Percentiles rank a stretch among this genome's conserved stretches.
Evolutionary conservation across 2,329 filamentous ascomycete species (phyloP).

Genomic region (Parastagonospora avenae): DNA sequence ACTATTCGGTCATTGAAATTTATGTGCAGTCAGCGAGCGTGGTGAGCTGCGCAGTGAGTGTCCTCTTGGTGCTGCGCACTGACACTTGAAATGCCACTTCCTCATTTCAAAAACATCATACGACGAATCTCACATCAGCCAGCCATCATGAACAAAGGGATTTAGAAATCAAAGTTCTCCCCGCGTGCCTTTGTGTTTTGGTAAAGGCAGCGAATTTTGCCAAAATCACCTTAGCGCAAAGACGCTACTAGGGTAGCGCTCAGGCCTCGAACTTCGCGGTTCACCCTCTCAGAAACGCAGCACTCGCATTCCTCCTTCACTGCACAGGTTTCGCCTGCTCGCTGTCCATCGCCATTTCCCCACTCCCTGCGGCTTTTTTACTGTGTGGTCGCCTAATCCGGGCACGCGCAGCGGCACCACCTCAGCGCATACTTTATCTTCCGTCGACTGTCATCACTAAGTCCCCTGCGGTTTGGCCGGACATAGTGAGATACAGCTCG

Average conservation of each 20-base stretch:
- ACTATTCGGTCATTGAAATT: not conserved
- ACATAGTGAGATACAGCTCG: slow-evolving; percentile 37
- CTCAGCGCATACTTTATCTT: slow-evolving; percentile 20
- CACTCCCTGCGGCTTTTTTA: slow-evolving; percentile 13
- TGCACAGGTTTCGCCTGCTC: slow-evolving; percentile 19
- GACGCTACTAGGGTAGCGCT: slow-evolving; percentile 5
- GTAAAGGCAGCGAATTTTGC: slow-evolving; percentile 12
- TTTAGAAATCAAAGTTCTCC: no score
- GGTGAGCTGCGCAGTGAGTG: no score
- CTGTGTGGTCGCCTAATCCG: slow-evolving; percentile 19
- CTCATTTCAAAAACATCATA: no score
- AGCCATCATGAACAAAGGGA: not conserved
- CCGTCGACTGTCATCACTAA: slow-evolving; percentile 31
- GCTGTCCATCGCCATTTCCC: slow-evolving; percentile 23
- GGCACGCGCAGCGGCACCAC: slow-evolving; percentile 18
- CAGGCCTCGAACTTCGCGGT: slow-evolving; percentile 24
- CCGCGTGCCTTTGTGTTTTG: not conserved
- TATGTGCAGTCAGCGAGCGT: no score
- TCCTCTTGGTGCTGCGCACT: no score
- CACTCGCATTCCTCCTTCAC: slow-evolving; percentile 38
- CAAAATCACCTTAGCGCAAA: slow-evolving; percentile 17
- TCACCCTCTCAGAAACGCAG: slow-evolving; percentile 37
- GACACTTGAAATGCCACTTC: no score
- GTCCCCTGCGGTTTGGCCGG: slow-evolving; percentile 28
- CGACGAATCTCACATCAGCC: no score